These are phyloP conservation scores for Xylaria sp. DNA, from an alignment of 2,329 filamentous ascomycete species.

Conservation along the genomic window DNA sequence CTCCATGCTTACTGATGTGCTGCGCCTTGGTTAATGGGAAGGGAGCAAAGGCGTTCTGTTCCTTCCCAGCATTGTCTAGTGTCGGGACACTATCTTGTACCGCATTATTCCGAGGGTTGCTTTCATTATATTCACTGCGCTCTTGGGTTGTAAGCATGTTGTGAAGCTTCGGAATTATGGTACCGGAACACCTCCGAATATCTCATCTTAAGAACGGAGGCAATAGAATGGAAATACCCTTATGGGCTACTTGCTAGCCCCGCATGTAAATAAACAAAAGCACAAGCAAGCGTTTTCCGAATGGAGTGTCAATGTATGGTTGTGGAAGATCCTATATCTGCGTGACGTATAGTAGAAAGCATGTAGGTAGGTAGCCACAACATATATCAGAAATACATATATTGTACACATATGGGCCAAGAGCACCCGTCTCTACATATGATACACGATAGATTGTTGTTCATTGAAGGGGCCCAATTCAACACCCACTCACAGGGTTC, in stretches of 20 bases:
- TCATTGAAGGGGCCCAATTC: not conserved
- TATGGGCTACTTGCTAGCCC: not conserved
- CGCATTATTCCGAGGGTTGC: not conserved
- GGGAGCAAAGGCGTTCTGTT: slow-evolving; percentile 11
- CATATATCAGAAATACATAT: slow-evolving; percentile 11
- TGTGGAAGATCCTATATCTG: not conserved
- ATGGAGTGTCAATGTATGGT: not conserved
- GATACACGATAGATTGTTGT: not conserved
- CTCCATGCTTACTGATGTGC: not conserved
- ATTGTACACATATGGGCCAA: slow-evolving; percentile 22
- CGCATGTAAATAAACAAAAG: not conserved
- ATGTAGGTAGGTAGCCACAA: not conserved
- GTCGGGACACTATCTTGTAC: not conserved
- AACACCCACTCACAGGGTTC: not conserved
- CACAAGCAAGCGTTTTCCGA: not conserved
- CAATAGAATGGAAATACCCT: slow-evolving; percentile 13
- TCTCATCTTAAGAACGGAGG: not conserved
- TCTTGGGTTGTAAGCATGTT: not conserved
- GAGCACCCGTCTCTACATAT: slow-evolving; percentile 1
- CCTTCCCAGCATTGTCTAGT: not conserved
- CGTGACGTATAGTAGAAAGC: not conserved
- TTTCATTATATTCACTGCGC: not conserved
- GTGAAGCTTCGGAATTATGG: not conserved
- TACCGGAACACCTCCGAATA: not conserved
- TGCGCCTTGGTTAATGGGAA: not conserved